These are phyloP conservation scores for Corchorus olitorius DNA, from an alignment of 345 rosid species.

Conservation along the genomic window DNA sequence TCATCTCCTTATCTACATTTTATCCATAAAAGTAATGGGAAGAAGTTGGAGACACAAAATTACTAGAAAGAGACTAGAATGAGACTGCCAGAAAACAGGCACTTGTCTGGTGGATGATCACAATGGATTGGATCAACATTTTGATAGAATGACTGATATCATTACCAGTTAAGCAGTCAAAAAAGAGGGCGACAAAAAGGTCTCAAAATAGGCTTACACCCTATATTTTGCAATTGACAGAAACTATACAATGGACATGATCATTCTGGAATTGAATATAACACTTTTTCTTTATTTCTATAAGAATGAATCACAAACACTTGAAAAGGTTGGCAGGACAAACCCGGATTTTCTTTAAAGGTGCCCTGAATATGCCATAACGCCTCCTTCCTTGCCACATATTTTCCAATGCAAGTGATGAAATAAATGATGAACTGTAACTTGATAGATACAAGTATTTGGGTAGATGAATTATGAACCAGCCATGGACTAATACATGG, in stretches of 20 bases:
- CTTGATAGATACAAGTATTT: not conserved
- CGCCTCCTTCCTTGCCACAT: constrained; percentile 19
- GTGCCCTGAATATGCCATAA: not conserved
- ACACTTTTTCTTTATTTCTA: constrained; percentile 6
- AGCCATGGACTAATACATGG: constrained; percentile 26
- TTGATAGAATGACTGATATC: not conserved
- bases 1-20: not conserved
- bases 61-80: not conserved
- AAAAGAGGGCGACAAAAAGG: not conserved
- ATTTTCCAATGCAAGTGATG: constrained; percentile 12
- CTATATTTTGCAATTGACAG: too few species aligned
- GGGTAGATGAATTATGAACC: constrained; percentile 5
- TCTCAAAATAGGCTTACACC: not conserved
- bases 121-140: not conserved
- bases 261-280: not conserved
- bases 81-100: not conserved
- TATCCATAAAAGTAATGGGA: not conserved
- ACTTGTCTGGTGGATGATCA: not conserved
- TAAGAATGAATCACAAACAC: constrained; percentile 4
- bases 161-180: not conserved
- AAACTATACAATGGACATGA: not conserved
- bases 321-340: not conserved
- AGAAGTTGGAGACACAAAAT: not conserved
- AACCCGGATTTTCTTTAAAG: constrained; percentile 21
- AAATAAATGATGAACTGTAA: not conserved